These are phyloP conservation scores for Collybiopsis luxurians DNA, from an alignment of 768 basidiomycete genomes.

Conservation along the genomic window DNA sequence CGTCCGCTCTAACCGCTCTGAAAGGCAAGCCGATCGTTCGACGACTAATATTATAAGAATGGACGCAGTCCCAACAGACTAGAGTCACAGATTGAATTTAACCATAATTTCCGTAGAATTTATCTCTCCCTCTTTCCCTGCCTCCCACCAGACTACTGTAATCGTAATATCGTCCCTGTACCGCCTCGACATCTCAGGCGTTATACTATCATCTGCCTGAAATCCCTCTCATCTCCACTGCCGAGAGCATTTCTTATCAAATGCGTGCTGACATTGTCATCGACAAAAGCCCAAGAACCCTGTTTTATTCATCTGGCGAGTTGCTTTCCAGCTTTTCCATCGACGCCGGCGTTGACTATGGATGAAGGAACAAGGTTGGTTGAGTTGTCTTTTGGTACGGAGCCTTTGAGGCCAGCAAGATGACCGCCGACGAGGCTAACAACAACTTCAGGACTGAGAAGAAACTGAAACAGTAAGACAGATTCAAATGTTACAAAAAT, in stretches of 20 bases:
- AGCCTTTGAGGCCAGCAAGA: conserved; percentile 67
- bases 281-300: conserved; percentile 75
- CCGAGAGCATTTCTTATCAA: conserved; percentile 91
- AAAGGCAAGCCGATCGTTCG: too few species aligned
- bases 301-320: conserved; percentile 30
- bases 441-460: conserved; percentile 75
- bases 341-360: conserved; percentile 35
- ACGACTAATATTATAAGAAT: too few species aligned
- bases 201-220: conserved; percentile 76
- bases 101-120: conserved; percentile 25
- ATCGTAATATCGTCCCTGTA: conserved; percentile 86
- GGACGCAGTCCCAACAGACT: too few species aligned
- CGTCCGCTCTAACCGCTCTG: too few species aligned
- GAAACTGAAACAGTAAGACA: neutral
- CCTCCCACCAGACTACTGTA: conserved; percentile 85
- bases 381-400: conserved; percentile 57
- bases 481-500: neutral
- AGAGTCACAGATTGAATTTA: conserved; percentile 51
- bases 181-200: conserved; percentile 72
- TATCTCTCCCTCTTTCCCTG: conserved; percentile 45
- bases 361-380: conserved; percentile 53
- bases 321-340: conserved; percentile 64
- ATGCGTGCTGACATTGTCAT: conserved; percentile 78
- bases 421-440: conserved; percentile 85
- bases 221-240: conserved; percentile 60